phyloP scores from a whole-genome alignment of 495 filamentous ascomycete species.

The Trichoderma parareesei region DNA sequence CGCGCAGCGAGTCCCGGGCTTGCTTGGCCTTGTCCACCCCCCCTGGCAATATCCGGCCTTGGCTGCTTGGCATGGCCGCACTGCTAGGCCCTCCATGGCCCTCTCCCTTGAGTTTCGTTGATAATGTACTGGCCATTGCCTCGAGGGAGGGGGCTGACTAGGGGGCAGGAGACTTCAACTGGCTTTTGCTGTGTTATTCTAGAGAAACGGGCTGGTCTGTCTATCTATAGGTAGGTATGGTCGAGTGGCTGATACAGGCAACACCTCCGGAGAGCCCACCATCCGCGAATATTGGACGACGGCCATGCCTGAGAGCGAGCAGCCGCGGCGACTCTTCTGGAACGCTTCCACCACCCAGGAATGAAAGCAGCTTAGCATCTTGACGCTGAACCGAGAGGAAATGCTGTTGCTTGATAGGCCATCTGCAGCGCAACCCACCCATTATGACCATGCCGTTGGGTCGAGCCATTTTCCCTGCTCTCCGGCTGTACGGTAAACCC shows the following conservation, averaged over 20 bases:
- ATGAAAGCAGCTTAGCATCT: no score
- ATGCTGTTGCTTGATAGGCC: not conserved
- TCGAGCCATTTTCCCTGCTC: no score
- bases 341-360: not conserved
- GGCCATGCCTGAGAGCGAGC: not conserved
- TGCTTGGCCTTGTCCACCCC: not conserved
- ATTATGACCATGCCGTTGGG: not conserved
- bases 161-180: not conserved
- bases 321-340: conserved; percentile 8
- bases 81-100: not conserved
- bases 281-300: not conserved
- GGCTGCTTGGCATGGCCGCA: not conserved
- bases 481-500: not conserved
- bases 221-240: no score
- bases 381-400: no score
- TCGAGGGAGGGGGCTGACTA: not conserved
- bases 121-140: not conserved
- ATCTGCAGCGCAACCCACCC: not conserved
- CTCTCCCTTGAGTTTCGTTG: not conserved
- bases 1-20: not conserved
- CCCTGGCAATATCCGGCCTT: not conserved
- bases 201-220: no score
- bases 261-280: not conserved
- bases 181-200: no score
- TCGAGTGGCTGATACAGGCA: not conserved